Evolutionary conservation across 163 green algal species (phyloP).

Genomic region (Coccomyxa subellipsoidea): DNA sequence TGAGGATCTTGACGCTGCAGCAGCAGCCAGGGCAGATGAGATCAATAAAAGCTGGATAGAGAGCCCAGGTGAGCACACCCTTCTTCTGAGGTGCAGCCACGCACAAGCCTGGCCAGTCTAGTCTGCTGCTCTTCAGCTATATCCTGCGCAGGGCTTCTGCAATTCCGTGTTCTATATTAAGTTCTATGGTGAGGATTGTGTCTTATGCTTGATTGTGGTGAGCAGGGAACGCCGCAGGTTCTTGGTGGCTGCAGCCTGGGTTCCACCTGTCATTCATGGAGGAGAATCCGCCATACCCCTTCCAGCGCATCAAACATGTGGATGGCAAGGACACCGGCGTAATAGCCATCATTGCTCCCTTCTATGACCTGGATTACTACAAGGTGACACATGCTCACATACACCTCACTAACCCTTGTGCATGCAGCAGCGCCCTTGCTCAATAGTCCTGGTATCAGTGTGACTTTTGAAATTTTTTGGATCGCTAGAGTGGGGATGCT

Average conservation of each 20-base stretch:
- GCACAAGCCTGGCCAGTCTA: too few species aligned
- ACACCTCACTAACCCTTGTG: background rate
- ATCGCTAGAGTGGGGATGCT: background rate
- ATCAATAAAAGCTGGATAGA: background rate
- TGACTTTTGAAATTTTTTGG: too few species aligned
- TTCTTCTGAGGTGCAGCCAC: too few species aligned
- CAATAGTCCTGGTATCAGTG: too few species aligned
- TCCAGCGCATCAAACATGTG: constrained; percentile 27
- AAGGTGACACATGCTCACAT: background rate
- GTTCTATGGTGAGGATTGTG: background rate
- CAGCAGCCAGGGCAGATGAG: background rate
- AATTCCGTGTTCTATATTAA: too few species aligned
- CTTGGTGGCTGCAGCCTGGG: constrained; percentile 21
- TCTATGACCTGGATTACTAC: constrained; percentile 36
- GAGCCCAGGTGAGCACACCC: background rate
- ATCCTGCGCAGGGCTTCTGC: too few species aligned
- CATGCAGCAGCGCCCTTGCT: too few species aligned
- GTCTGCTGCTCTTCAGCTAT: too few species aligned
- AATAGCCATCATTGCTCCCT: constrained; percentile 26
- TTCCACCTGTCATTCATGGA: constrained; percentile 28
- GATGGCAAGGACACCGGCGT: constrained; percentile 27
- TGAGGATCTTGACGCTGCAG: background rate
- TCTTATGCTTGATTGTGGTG: background rate
- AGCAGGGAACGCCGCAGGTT: background rate
- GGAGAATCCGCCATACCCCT: constrained; percentile 26